These are phyloP conservation scores for Phaeosphaeria sp. DNA, from an alignment of 2,329 filamentous ascomycete genomes.

Conservation along the genomic window DNA sequence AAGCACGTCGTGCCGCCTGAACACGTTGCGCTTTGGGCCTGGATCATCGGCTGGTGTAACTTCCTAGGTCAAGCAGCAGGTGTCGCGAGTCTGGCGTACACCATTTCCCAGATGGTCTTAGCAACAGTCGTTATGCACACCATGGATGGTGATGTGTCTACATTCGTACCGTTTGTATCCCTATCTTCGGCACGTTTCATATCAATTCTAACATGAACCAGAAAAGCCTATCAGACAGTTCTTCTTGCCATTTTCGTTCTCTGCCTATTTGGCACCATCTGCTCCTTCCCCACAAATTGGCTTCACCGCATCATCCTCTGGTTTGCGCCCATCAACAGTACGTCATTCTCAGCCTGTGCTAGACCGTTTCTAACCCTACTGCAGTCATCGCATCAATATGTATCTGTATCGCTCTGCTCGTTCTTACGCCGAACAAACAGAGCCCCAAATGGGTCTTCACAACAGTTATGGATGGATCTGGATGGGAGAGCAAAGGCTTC, in stretches of 20 bases:
- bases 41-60: slow-evolving; percentile 73
- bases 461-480: slow-evolving; percentile 66
- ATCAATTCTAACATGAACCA: not conserved
- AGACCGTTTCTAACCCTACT: slow-evolving; percentile 9
- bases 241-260: slow-evolving; percentile 63
- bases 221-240: slow-evolving; percentile 65
- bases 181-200: not conserved
- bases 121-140: slow-evolving; percentile 69
- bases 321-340: slow-evolving; percentile 71
- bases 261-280: slow-evolving; percentile 64
- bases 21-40: slow-evolving; percentile 68
- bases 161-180: slow-evolving; percentile 62
- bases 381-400: slow-evolving; percentile 63
- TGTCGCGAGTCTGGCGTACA: slow-evolving; percentile 68
- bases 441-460: slow-evolving; percentile 66
- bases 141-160: slow-evolving; percentile 57
- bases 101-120: slow-evolving; percentile 68
- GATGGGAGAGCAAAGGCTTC: slow-evolving; percentile 66
- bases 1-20: slow-evolving; percentile 68
- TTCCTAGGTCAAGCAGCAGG: slow-evolving; percentile 69
- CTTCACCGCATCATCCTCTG: slow-evolving; percentile 67
- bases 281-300: slow-evolving; percentile 66
- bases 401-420: slow-evolving; percentile 65
- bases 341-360: slow-evolving; percentile 1
- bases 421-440: slow-evolving; percentile 66